A percentile compares a stretch with the other conserved stretches of the same genome.
Evolutionary conservation across 2,329 filamentous ascomycete genomes (phyloP).

Genomic region (Aurifilum marmelostoma): DNA sequence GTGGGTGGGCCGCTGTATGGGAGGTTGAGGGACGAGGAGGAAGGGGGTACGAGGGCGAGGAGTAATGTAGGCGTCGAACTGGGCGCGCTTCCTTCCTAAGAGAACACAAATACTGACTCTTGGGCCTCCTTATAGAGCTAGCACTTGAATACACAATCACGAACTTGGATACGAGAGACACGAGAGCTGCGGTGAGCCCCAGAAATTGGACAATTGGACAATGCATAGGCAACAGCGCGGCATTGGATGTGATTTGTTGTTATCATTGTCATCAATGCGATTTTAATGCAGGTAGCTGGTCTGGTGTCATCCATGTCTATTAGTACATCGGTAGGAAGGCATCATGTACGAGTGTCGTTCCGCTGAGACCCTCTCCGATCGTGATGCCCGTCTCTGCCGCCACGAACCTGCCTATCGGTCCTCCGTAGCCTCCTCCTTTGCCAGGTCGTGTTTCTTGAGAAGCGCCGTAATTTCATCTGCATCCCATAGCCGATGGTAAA

Average conservation of each 20-base stretch:
- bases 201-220: background rate
- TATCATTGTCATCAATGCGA: slow-evolving; percentile 12
- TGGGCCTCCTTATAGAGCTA: slow-evolving; percentile 11
- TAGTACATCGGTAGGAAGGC: slow-evolving; percentile 34
- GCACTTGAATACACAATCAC: background rate
- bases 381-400: background rate
- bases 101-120: slow-evolving; percentile 29
- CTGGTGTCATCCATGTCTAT: slow-evolving; percentile 32
- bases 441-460: slow-evolving; percentile 92
- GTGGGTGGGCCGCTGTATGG: slow-evolving; percentile 39
- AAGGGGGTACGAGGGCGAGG: slow-evolving; percentile 37
- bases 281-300: slow-evolving; percentile 22
- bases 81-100: slow-evolving; percentile 32
- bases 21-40: slow-evolving; percentile 59
- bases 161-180: too few relatives aligned
- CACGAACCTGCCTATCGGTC: slow-evolving; percentile 52
- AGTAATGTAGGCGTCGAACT: slow-evolving; percentile 46
- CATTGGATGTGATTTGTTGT: background rate
- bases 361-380: slow-evolving; percentile 4
- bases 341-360: slow-evolving; percentile 28
- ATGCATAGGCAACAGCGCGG: background rate
- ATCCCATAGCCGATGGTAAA: slow-evolving; percentile 97
- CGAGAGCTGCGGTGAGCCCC: background rate
- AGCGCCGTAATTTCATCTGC: slow-evolving; percentile 94
- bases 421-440: slow-evolving; percentile 78